Base-by-base conservation (phyloP, 2,329 filamentous ascomycete genomes). In the Colletotrichum tofieldiae region DNA sequence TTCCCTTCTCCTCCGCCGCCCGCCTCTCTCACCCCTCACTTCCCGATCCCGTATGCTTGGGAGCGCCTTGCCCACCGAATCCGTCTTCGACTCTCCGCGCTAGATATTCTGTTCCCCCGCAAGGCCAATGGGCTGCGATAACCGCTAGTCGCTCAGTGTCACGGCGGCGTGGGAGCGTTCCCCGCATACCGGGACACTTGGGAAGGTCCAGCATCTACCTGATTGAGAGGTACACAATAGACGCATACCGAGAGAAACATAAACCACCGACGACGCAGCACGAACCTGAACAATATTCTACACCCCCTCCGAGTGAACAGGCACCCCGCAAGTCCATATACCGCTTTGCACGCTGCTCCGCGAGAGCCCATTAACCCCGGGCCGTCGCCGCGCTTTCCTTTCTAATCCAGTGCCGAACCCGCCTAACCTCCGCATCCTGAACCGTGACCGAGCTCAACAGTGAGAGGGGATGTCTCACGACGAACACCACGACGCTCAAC, bases 81-180 rank as follows among this genome's bases (percentile, higher is more conserved):
- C 65, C 51, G 65, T 52, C 47, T 43, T 49, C 54, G 39, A 70
- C 47, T 56, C 20, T 43, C 45, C 54, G 70, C 60, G 45, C 66
- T 60, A 72, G 54, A 69, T 59, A 52, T 26, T 54, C 26, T 26
- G 23, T 70, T 29, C 55, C 56, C 56, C 52, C 61, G 41, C 72
- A 59, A 79, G 79, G 86, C 85, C 86, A 87, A 90, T 90, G 89
- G 86, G 85, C 86, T 83, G 85, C 81, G 82, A 86, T 83, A 86
- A 86, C 82, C 84, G 85, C 81, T 90, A 89, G 85, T 76, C 81
- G 82, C 81, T 79, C 82, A 82, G 85, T 85, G 86, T 86, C 86
- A 85, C 86, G 87, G 86, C 87, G 84, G 86, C 85, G 86, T 86
- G 87, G 86, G 86, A 87, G 82, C 73, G 81, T 86, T 87, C 85